Conservation (phyloP, 2,329 filamentous ascomycete genomes). For the Xylaria polymorpha region DNA sequence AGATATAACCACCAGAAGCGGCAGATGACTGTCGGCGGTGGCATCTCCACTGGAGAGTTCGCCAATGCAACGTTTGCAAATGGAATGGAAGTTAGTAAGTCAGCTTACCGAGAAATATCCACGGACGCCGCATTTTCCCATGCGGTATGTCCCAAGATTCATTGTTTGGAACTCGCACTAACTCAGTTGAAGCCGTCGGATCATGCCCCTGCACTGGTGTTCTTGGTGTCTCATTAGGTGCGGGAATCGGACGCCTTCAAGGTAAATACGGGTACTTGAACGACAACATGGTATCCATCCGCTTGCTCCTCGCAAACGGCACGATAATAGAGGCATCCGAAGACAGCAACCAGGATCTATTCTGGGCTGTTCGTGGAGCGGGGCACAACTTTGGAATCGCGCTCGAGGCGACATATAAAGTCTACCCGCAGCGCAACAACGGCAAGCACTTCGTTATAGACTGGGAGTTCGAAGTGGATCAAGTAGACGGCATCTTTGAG, state of each 20-base stretch:
- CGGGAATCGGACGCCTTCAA: conserved; percentile 32
- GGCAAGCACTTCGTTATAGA: conserved; percentile 12
- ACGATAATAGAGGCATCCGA: conserved; percentile 27
- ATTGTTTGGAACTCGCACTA: not conserved
- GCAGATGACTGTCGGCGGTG: conserved; percentile 20
- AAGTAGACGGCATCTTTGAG: conserved; percentile 15
- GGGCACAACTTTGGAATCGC: conserved; percentile 37
- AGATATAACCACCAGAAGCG: conserved; percentile 1
- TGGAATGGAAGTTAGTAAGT: conserved; percentile 28
- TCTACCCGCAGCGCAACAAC: conserved; percentile 18
- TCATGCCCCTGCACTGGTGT: conserved; percentile 27
- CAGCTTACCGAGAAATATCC: not conserved
- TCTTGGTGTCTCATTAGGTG: conserved; percentile 22
- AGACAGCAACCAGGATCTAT: conserved; percentile 22
- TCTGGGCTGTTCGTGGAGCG: conserved; percentile 35
- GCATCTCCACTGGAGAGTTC: conserved; percentile 13
- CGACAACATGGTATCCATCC: conserved; percentile 21
- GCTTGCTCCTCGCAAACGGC: conserved; percentile 29
- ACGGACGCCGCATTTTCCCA: too few species aligned
- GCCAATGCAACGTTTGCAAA: conserved; percentile 1
- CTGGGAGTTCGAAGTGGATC: conserved; percentile 12
- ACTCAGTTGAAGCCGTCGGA: conserved; percentile 23
- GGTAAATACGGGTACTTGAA: conserved; percentile 30
- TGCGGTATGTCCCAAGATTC: not conserved
- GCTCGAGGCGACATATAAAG: conserved; percentile 19